Evolutionary conservation across 192 early-diverging fungal genomes (phyloP), one percentile per base, ranked within the genome.

Genomic region (Podila horticola): DNA sequence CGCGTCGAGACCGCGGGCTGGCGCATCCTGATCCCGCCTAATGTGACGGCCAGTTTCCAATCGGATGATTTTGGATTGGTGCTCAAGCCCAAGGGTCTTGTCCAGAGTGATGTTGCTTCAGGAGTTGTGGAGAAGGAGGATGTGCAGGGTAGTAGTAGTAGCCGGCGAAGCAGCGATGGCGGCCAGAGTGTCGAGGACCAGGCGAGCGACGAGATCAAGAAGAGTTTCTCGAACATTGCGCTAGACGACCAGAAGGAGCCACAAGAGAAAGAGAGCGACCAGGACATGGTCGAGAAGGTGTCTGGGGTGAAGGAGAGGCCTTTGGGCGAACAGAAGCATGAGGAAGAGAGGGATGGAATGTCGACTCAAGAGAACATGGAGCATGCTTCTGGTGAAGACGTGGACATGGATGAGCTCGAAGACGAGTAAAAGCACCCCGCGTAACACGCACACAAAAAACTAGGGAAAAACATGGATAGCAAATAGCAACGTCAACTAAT

Each of bases 11-110:
- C 74, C 11, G 74, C 74, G n/a, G 62, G 62, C 22, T 75, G 74
- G 74, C 68, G 74, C 22, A 75, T 75, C 49, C 19, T 75, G 45
- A 75, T 75, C 26, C 74, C 74, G 10, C 74, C 74, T 13, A 75
- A 75, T 59, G 74, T 75, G 15, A 38, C 52, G 51, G 74, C 74
- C 30, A 69, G 67, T 4, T 75, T 75, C 31, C 64, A 55, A 4
- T 75, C 74, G 3, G 74, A 75, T 11, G 74, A 75, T 10, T 75
- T 75, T 51, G 74, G 67, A 15, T 29, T 75, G 62, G 64, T 52
- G 11, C 29, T 75, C 59, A 75, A 64, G 31, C 74, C 74, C 26
- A 75, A 75, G 30, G 58, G 13, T 7, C 10, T 50, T 19, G 41
- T 48, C 19, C 61, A 62, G n/a, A 5, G 13, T 15, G 58, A 31